Base-by-base conservation (phyloP, 106 monocot species). In the Dioscorea dumetorum region DNA sequence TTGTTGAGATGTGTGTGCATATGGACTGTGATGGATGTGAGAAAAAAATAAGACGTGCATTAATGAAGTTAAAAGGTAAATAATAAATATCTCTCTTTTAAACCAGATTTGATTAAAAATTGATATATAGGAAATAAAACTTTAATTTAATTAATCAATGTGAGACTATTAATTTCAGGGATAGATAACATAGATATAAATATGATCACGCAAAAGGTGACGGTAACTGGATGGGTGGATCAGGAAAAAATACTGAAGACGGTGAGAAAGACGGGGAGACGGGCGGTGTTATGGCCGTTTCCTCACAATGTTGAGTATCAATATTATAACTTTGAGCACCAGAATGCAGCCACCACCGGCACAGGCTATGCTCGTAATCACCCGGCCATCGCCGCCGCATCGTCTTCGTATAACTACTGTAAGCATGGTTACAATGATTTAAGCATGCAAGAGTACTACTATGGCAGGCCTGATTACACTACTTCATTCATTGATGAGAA, bases 131-230 rank as follows among this genome's bases (percentile, higher is more conserved):
- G n/a, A n/a, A n/a, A n/a, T n/a, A n/a, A 13, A 21, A 21, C 13
- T 60, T 9, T 9, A 9, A 52, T 20, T 33, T 22, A 3, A 34
- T 20, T 2, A 32, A 8, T 0, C 6, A 18, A 32, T 54, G 2
- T 21, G 35, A 41, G 41, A 41, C 41, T 41, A 41, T 41, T 21
- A 31, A 52, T 56, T 62, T 22, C 67, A 80, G 93, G 93, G 21
- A 81, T 90, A 20, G 82, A 90, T 61, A 31, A 48, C 16, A 75
- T 94, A 41, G 93, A 94, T 12, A 77, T 94, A 22, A 89, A 94
- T 73, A 90, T 90, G 86, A 77, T n/a, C 12, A 74, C 33, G 24
- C 93, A 90, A 79, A 94, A 94, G 62, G 93, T 94, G 22, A 94
- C 86, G 24, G 93, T 94, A 7, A 86, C 81, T 11, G 89, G 89